A percentile compares a stretch with the other conserved stretches of the same genome.
phyloP scores from a whole-genome alignment of 176 grass and related monocot species.

The bread wheat (Triticum aestivum) region IWGSC_CS_RefSeq_v2.1 NC_057802.1:315720546-315721045 shows the following conservation, averaged over 20 bases:
- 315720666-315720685: constrained; percentile 20
- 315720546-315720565: constrained; percentile 9
- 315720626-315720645: constrained; percentile 54
- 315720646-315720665: not conserved
- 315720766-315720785: not conserved
- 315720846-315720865: constrained; percentile 52
- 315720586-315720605: not conserved
- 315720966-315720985: constrained; percentile 32
- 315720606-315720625: constrained; percentile 28
- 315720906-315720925: constrained; percentile 52
- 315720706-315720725: not conserved
- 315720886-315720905: constrained; percentile 77
- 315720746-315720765: constrained; percentile 40
- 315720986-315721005: constrained; percentile 18
- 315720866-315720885: constrained; percentile 49
- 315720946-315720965: constrained; percentile 51
- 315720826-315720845: not conserved
- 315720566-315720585: not conserved
- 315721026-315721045: constrained; percentile 20
- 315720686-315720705: not conserved
- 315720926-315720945: constrained; percentile 33
- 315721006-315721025: constrained; percentile 15
- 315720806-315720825: constrained; percentile 17
- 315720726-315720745: not conserved
- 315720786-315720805: not conserved